These are phyloP conservation scores for Fusarium ramigenum DNA, from an alignment of 2,329 filamentous ascomycete genomes.

Conservation along the genomic window DNA sequence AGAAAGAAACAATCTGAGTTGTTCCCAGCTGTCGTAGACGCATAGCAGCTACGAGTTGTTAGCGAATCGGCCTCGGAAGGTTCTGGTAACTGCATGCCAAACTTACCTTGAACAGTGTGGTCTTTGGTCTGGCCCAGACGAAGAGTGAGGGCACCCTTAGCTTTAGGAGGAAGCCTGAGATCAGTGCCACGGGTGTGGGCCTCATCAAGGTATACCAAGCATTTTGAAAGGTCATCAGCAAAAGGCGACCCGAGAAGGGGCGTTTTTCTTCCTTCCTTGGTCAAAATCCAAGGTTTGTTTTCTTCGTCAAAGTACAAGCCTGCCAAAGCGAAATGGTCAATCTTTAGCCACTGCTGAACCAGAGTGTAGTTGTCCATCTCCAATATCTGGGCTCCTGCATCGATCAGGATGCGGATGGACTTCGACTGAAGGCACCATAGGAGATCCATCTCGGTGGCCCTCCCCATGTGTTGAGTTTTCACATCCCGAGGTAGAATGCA, in stretches of 20 bases:
- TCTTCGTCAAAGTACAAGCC: slow-evolving; percentile 61
- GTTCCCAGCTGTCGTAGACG: slow-evolving; percentile 64
- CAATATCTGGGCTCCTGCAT: slow-evolving; percentile 71
- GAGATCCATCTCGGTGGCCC: slow-evolving; percentile 46
- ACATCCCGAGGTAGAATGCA: slow-evolving; percentile 52
- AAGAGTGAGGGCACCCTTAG: slow-evolving; percentile 64
- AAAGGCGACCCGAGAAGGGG: slow-evolving; percentile 35
- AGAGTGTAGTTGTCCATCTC: slow-evolving; percentile 66
- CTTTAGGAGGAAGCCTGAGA: slow-evolving; percentile 59
- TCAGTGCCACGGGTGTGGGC: slow-evolving; percentile 59
- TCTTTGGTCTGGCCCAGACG: slow-evolving; percentile 68
- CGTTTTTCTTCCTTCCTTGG: slow-evolving; percentile 24
- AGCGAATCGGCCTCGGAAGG: neutral
- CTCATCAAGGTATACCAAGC: slow-evolving; percentile 67
- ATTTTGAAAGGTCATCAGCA: slow-evolving; percentile 26
- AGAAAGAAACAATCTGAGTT: slow-evolving; percentile 64
- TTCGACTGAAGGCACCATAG: slow-evolving; percentile 20
- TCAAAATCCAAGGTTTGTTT: slow-evolving; percentile 34
- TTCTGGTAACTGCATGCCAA: too few relatives aligned
- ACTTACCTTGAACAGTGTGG: slow-evolving; percentile 59
- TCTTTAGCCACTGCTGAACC: slow-evolving; percentile 59
- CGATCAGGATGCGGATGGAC: slow-evolving; percentile 65
- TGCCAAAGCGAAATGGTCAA: slow-evolving; percentile 55
- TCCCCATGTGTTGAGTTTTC: slow-evolving; percentile 55
- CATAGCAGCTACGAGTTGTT: slow-evolving; percentile 63